Evolutionary conservation across 1,284 basidiomycete genomes (phyloP).

Genomic region (Trichosporon sp.): DNA sequence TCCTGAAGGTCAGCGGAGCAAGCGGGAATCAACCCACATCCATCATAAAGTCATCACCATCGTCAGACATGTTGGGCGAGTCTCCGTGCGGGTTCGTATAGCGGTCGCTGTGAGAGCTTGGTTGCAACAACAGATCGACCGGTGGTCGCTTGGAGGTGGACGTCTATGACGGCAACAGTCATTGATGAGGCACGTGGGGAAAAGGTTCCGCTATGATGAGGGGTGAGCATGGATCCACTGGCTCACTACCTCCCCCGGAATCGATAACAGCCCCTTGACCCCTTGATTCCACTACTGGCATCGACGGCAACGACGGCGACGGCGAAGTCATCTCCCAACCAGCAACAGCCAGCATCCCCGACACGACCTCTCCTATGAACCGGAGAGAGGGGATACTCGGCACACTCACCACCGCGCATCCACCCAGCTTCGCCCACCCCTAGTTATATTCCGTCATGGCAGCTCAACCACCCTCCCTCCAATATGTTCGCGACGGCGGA

Average conservation of each 20-base stretch:
- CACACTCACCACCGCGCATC: neutral
- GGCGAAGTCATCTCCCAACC: slow-evolving; percentile 1
- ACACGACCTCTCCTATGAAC: slow-evolving; percentile 12
- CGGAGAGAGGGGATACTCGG: slow-evolving; percentile 16
- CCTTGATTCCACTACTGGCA: slow-evolving; percentile 1
- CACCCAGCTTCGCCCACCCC: neutral
- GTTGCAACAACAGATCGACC: neutral
- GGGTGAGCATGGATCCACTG: slow-evolving; percentile 12
- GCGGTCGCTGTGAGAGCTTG: neutral
- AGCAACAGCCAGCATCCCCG: slow-evolving; percentile 14
- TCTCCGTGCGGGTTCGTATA: neutral
- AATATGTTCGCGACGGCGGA: slow-evolving; percentile 52
- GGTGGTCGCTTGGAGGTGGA: neutral
- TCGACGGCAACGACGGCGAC: slow-evolving; percentile 4
- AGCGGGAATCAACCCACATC: slow-evolving; percentile 42
- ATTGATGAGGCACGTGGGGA: slow-evolving; percentile 13
- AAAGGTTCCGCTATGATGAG: slow-evolving; percentile 15
- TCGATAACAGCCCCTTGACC: slow-evolving; percentile 10
- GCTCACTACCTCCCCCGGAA: neutral
- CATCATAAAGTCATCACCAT: slow-evolving; percentile 57
- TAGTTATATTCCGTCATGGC: slow-evolving; percentile 23
- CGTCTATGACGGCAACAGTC: slow-evolving; percentile 8
- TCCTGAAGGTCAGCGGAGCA: slow-evolving; percentile 45
- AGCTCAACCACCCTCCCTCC: slow-evolving; percentile 42
- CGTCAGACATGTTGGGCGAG: slow-evolving; percentile 53